Conservation (phyloP, 805 yeast genomes). For the Yamadazyma olivae region DNA sequence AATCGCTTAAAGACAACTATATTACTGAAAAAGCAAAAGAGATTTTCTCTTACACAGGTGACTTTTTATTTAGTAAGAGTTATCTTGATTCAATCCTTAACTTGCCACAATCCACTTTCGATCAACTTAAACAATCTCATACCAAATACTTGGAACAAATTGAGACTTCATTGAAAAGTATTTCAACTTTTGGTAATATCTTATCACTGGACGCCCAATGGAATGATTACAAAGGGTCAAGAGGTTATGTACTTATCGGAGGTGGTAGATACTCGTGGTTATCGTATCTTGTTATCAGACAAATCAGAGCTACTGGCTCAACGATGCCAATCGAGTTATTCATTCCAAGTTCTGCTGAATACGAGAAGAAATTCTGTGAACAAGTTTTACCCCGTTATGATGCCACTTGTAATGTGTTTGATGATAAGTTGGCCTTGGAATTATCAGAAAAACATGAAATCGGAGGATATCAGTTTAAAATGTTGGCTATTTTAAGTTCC, state of each 20-base stretch:
- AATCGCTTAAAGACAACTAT: slow-evolving; percentile 42
- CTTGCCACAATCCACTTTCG: slow-evolving; percentile 30
- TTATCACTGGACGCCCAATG: slow-evolving; percentile 37
- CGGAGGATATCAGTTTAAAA: slow-evolving; percentile 50
- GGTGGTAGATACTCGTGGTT: slow-evolving; percentile 53
- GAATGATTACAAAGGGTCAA: slow-evolving; percentile 26
- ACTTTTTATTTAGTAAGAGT: slow-evolving; percentile 42
- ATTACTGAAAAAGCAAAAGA: slow-evolving; percentile 42
- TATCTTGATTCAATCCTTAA: slow-evolving; percentile 44
- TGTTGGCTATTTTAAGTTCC: slow-evolving; percentile 63
- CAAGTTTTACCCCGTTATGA: slow-evolving; percentile 37
- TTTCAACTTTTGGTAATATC: slow-evolving; percentile 34
- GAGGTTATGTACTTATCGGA: slow-evolving; percentile 50
- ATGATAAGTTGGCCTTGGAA: slow-evolving; percentile 17
- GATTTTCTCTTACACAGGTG: slow-evolving; percentile 36
- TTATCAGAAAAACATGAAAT: slow-evolving; percentile 20
- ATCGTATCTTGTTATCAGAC: slow-evolving; percentile 46
- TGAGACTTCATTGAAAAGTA: slow-evolving; percentile 23
- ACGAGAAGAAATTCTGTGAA: slow-evolving; percentile 47
- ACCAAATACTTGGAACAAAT: slow-evolving; percentile 28
- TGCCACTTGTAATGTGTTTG: slow-evolving; percentile 47
- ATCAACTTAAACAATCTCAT: slow-evolving; percentile 38
- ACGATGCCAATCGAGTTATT: slow-evolving; percentile 51
- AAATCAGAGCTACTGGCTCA: slow-evolving; percentile 42
- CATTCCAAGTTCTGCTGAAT: slow-evolving; percentile 41